These are phyloP conservation scores for Hericium erinaceus DNA, from an alignment of 768 basidiomycete genomes.

Conservation along the genomic window DNA sequence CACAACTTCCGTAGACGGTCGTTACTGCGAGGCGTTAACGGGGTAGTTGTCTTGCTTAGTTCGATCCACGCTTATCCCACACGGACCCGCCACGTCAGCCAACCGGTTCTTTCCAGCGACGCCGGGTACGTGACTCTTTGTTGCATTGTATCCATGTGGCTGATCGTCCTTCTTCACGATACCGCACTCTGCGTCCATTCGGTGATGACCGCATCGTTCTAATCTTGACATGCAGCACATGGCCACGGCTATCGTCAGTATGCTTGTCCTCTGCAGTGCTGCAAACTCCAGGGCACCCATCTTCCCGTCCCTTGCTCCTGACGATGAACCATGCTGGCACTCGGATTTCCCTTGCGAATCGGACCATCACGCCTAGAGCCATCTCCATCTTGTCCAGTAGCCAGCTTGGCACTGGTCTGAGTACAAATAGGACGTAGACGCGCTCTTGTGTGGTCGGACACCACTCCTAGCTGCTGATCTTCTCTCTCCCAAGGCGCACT, in stretches of 20 bases:
- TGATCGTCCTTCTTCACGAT: not conserved
- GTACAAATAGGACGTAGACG: not conserved
- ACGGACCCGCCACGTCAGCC: too few relatives aligned
- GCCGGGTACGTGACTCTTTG: too few relatives aligned
- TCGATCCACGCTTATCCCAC: too few relatives aligned
- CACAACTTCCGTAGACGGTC: too few relatives aligned
- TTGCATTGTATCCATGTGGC: not conserved
- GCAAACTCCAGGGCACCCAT: not conserved
- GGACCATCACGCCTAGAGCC: not conserved
- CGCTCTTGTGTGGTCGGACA: not conserved
- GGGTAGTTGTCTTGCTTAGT: too few relatives aligned
- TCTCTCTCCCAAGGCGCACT: not conserved
- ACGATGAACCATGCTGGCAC: not conserved
- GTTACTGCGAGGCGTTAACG: too few relatives aligned
- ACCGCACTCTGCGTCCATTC: not conserved
- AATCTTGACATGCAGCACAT: not conserved
- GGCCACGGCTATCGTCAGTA: not conserved
- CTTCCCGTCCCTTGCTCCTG: not conserved
- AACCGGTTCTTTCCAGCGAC: too few relatives aligned
- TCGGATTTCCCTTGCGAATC: too few relatives aligned
- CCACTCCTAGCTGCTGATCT: too few relatives aligned
- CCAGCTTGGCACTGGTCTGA: not conserved
- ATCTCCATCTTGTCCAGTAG: not conserved
- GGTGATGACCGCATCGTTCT: not conserved
- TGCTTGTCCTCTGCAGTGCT: not conserved